phyloP scores from a whole-genome alignment of 805 yeast genomes.

The Yarrowia osloensis region DNA sequence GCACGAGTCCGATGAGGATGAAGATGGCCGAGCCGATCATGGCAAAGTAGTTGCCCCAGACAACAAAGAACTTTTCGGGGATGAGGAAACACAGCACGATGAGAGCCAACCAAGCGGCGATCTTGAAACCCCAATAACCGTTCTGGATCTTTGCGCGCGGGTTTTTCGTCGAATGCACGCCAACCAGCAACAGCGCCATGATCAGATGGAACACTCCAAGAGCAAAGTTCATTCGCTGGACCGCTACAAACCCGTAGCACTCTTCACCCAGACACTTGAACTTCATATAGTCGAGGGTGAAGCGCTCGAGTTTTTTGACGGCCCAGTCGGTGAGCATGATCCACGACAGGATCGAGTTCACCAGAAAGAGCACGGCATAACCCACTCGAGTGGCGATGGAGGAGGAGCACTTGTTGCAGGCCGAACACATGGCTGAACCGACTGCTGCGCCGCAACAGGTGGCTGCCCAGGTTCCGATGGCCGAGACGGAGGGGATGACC shows the following conservation, averaged over 20 bases:
- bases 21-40: slow-evolving; percentile 81
- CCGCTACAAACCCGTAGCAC: slow-evolving; percentile 91
- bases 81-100: slow-evolving; percentile 68
- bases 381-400: slow-evolving; percentile 81
- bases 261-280: slow-evolving; percentile 77
- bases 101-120: slow-evolving; percentile 59
- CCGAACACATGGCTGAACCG: slow-evolving; percentile 62
- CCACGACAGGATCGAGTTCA: slow-evolving; percentile 89
- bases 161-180: slow-evolving; percentile 74
- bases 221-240: slow-evolving; percentile 89
- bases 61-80: slow-evolving; percentile 82
- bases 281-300: slow-evolving; percentile 69
- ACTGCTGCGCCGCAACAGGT: slow-evolving; percentile 82
- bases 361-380: slow-evolving; percentile 74
- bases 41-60: slow-evolving; percentile 90
- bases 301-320: slow-evolving; percentile 66
- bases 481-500: slow-evolving; percentile 66
- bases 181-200: slow-evolving; percentile 65
- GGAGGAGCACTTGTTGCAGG: slow-evolving; percentile 64
- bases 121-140: slow-evolving; percentile 85
- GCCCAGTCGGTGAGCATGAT: slow-evolving; percentile 83
- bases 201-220: slow-evolving; percentile 75
- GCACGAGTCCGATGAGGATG: slow-evolving; percentile 83
- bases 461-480: slow-evolving; percentile 51
- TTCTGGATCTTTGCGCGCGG: slow-evolving; percentile 84